These are phyloP conservation scores for Setaria viridis DNA, from an alignment of 202 grass and related monocot species.

Conservation along the genomic window DNA sequence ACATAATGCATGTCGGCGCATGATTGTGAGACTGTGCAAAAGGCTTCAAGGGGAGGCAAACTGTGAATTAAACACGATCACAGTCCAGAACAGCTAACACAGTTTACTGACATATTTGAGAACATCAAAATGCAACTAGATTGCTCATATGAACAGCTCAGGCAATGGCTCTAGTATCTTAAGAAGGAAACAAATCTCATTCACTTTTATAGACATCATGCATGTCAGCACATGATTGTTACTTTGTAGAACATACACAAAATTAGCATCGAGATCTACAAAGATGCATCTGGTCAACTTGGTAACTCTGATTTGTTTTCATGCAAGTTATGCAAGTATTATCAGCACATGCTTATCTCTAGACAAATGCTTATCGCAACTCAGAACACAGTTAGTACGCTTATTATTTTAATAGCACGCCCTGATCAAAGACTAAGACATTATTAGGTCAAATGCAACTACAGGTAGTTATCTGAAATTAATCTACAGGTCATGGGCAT, in stretches of 20 bases:
- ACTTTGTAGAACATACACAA: neutral
- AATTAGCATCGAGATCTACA: conserved; percentile 19
- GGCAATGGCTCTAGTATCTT: neutral
- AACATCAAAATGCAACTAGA: neutral
- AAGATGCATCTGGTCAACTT: neutral
- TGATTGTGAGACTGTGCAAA: neutral
- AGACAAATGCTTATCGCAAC: neutral
- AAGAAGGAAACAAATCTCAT: neutral
- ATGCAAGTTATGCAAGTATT: neutral
- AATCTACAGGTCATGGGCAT: neutral
- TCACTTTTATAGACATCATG: neutral
- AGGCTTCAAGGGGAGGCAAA: neutral
- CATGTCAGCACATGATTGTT: neutral
- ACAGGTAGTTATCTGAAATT: neutral
- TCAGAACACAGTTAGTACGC: neutral
- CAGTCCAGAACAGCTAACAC: neutral
- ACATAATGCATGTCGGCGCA: neutral
- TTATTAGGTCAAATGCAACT: conserved; percentile 16
- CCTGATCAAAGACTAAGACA: conserved; percentile 8
- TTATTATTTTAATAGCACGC: neutral
- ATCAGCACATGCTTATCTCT: neutral
- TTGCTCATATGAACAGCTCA: neutral
- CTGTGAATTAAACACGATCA: neutral
- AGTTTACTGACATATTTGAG: neutral
- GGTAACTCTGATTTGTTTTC: neutral